phyloP scores from a whole-genome alignment of 768 basidiomycete species.

The Lanmaoa rubissima region DNA sequence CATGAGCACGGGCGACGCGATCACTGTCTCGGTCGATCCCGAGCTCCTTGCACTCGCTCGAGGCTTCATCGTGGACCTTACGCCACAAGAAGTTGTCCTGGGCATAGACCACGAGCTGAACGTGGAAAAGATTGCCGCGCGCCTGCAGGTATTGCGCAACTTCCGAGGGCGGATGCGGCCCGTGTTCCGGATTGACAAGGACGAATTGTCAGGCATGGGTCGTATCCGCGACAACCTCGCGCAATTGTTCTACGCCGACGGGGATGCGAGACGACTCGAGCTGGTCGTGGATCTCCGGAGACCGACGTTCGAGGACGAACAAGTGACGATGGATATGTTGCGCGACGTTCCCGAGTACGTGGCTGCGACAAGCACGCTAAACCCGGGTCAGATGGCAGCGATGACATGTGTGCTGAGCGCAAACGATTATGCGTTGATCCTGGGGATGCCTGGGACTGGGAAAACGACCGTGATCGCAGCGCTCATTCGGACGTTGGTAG shows the following conservation, averaged over 20 bases:
- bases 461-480: constrained; percentile 95
- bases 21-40: constrained; percentile 87
- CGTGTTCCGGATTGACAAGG: constrained; percentile 88
- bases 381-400: constrained; percentile 69
- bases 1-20: constrained; percentile 75
- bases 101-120: constrained; percentile 84
- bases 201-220: constrained; percentile 88
- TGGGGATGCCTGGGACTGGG: constrained; percentile 99
- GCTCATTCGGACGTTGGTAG: constrained; percentile 77
- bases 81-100: constrained; percentile 59
- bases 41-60: constrained; percentile 78
- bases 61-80: constrained; percentile 79
- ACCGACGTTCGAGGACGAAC: constrained; percentile 57
- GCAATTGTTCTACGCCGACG: constrained; percentile 78
- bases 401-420: constrained; percentile 74
- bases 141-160: constrained; percentile 28
- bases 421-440: constrained; percentile 84
- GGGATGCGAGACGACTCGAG: constrained; percentile 62
- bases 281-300: constrained; percentile 79
- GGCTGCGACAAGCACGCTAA: constrained; percentile 46
- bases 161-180: constrained; percentile 11
- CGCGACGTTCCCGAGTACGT: constrained; percentile 31
- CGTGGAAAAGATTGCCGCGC: constrained; percentile 44
- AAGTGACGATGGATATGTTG: constrained; percentile 13
- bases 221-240: constrained; percentile 90